A percentile compares a stretch with the other conserved stretches of the same genome.
phyloP scores from a whole-genome alignment of 2,329 filamentous ascomycete species.

The Fusarium lyarnte region DNA sequence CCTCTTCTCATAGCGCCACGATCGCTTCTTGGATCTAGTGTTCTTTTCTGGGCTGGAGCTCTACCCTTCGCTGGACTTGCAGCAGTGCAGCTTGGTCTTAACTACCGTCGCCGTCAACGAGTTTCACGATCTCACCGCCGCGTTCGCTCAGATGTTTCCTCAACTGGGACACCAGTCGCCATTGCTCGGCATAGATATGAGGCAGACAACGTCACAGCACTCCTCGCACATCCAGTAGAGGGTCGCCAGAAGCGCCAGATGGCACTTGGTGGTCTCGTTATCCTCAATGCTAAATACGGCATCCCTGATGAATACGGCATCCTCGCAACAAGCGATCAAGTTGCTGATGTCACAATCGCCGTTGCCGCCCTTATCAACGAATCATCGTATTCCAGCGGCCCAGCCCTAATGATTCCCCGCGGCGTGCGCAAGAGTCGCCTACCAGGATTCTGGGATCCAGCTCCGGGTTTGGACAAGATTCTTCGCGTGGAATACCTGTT shows the following conservation, averaged over 20 bases:
- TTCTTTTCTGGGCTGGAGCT: slow-evolving; percentile 52
- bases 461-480: slow-evolving; percentile 55
- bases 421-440: slow-evolving; percentile 56
- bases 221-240: slow-evolving; percentile 54
- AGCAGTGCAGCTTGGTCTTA: slow-evolving; percentile 47
- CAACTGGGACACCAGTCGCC: slow-evolving; percentile 34
- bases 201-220: slow-evolving; percentile 56
- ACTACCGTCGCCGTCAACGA: slow-evolving; percentile 21
- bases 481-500: slow-evolving; percentile 58
- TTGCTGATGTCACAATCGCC: slow-evolving; percentile 61
- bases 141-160: slow-evolving; percentile 3
- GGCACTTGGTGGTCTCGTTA: slow-evolving; percentile 54
- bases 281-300: slow-evolving; percentile 61
- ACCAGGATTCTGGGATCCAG: slow-evolving; percentile 63
- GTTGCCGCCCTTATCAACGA: slow-evolving; percentile 57
- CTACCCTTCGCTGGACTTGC: slow-evolving; percentile 54
- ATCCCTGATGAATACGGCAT: slow-evolving; percentile 46
- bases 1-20: slow-evolving; percentile 54
- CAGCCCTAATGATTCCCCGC: slow-evolving; percentile 50
- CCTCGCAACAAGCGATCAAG: slow-evolving; percentile 52
- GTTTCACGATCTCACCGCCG: slow-evolving; percentile 10
- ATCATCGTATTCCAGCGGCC: slow-evolving; percentile 29
- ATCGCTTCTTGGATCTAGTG: slow-evolving; percentile 37
- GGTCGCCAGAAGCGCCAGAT: slow-evolving; percentile 50
- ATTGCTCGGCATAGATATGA: slow-evolving; percentile 52